Conservation (phyloP, 192 early-diverging fungal species). For the Entomortierella lignicola region DNA sequence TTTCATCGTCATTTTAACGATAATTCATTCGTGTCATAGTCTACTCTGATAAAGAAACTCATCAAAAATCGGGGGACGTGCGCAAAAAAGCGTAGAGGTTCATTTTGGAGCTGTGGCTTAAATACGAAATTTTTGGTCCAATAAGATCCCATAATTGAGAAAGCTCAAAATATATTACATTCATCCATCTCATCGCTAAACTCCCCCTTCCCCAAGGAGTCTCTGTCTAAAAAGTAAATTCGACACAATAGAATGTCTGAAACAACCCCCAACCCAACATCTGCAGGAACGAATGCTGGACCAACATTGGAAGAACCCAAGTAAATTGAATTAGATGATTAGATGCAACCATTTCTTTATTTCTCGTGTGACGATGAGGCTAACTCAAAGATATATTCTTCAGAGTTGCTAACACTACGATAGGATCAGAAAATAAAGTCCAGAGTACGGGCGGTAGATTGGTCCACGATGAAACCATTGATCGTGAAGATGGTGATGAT, state of each 20-base stretch:
- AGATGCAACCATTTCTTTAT: no score
- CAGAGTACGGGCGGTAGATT: slow-evolving; percentile 11
- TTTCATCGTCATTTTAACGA: no score
- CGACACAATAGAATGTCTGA: slow-evolving; percentile 22
- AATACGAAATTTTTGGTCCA: no score
- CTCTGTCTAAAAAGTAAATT: not conserved
- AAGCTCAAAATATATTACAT: no score
- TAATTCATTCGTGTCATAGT: no score
- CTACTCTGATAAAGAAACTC: no score
- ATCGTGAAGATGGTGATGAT: slow-evolving; percentile 54
- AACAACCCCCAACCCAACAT: not conserved
- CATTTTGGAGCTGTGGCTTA: no score
- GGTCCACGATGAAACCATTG: slow-evolving; percentile 39
- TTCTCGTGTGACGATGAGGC: no score
- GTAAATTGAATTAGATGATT: not conserved
- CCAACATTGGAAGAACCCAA: not conserved
- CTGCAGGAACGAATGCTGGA: slow-evolving; percentile 6
- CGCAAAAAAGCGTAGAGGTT: no score
- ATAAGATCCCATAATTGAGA: no score
- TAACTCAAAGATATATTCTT: no score
- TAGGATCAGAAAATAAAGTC: slow-evolving; percentile 14
- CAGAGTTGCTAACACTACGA: not conserved
- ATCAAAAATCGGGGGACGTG: no score
- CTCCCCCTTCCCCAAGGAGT: not conserved
- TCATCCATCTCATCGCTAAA: not conserved